Evolutionary conservation across 805 yeast species (phyloP).

Genomic region (Clavispora santaluciae): DNA sequence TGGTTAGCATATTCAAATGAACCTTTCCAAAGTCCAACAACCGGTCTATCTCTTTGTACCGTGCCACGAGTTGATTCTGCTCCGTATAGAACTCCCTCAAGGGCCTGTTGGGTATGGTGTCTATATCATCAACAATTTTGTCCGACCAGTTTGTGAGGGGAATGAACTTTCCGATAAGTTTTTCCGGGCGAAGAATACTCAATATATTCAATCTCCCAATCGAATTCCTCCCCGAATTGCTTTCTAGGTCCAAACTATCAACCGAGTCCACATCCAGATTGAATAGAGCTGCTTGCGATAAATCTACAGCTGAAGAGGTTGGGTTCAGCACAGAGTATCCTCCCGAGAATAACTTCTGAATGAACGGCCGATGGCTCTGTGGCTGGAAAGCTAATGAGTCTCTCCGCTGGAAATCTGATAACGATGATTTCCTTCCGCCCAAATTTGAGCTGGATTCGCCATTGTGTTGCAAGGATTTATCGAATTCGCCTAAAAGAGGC

Average conservation of each 20-base stretch:
- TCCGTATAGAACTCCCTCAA: constrained; percentile 44
- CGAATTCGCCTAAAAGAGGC: not conserved
- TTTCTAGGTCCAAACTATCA: constrained; percentile 13
- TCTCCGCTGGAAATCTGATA: not conserved
- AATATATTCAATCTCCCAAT: constrained; percentile 17
- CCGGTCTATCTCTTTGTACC: constrained; percentile 56
- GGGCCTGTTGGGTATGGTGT: constrained; percentile 18
- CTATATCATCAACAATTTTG: constrained; percentile 12
- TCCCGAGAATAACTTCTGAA: constrained; percentile 24
- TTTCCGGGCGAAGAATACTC: constrained; percentile 26
- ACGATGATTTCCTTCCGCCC: not conserved
- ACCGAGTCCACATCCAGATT: not conserved
- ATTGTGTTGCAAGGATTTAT: not conserved
- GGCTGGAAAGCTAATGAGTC: not conserved
- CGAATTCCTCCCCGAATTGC: not conserved
- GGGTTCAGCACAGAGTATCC: constrained; percentile 31
- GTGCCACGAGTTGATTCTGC: constrained; percentile 58
- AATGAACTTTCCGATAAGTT: constrained; percentile 30
- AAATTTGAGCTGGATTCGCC: not conserved
- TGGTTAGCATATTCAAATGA: constrained; percentile 57
- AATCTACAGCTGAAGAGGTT: constrained; percentile 9
- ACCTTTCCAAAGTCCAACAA: constrained; percentile 64
- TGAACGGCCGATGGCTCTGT: constrained; percentile 17
- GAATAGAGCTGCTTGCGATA: not conserved
- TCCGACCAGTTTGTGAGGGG: constrained; percentile 30